Evolutionary conservation across 2,329 filamentous ascomycete genomes (phyloP), one percentile per base, ranked within the genome.

Genomic region (Aspergillus ochraceus): DNA sequence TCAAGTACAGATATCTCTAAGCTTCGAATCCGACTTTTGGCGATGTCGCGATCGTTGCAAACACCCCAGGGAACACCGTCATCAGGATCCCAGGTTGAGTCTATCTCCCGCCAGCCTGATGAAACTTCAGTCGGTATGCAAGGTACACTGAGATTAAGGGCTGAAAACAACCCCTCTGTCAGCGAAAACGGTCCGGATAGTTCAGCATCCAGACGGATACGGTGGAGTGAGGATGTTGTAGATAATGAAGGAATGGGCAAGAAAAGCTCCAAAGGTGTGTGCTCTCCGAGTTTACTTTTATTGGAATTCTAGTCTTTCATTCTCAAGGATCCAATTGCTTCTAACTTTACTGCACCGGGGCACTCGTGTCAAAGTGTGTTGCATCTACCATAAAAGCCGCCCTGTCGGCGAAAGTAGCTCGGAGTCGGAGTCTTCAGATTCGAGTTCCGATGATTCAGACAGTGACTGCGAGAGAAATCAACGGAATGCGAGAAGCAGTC

Each of bases 191-290:
- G 56, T 19, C 59, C 56, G 42, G 64, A 65, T 56, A 63, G 57
- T 32, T 62, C 79, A 0, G 76, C 78, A 26, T 75, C 80, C 19
- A 83, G 88, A 55, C 87, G 86, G 52, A 95, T 99, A 58, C 88
- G 90, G 75, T 99, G 95, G 95, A 92, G 92, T 6, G 91, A 95
- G 71, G 90, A 91, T 70, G 93, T 97, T 6, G 83, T 99, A 2
- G 93, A 99, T 77, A 99, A 99, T 71, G 95, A 99, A 77, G 92
- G 92, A 4, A 84, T 98, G 75, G 92, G 92, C 8, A 90, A 91
- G 77, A 99, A 98, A 80, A 94, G 87, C 65, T 96, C 91, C 19
- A 99, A 99, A 86, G 91, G 92, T 94, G 76, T 36, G 76, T 26
- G 19, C 19, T 24, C 8, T 11, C 19, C 14, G 17, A 42, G 36